Base-by-base conservation (phyloP, 768 basidiomycete species). In the Boletus reticuloceps region DNA sequence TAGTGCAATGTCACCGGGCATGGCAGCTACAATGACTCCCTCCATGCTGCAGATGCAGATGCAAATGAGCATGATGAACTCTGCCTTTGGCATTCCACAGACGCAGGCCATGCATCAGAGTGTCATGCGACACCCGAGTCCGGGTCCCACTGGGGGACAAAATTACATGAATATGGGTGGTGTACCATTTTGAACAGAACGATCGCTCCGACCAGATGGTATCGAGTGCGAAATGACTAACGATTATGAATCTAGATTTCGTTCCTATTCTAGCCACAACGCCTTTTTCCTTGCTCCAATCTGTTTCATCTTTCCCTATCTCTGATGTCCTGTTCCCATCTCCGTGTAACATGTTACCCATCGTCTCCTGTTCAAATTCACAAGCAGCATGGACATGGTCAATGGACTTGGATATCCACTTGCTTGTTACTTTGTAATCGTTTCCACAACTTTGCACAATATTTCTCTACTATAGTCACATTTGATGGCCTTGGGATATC, bases 91-190 rank as follows among this genome's bases (percentile, higher is more conserved):
- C 25, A 79, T 78, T 45, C 73, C 76, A 16, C 81, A 84, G 60
- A 78, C 81, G 38, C 86, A 88, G 58, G 82, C 88, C n/a, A 89
- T 91, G 84, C 89, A 90, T 51, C 85, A 86, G 65, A 90, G 88
- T 59, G 87, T 91, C 53, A 86, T 92, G 88, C 82, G 90, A 55
- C 87, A 92, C 69, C 82, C 88, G 13, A 89, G 82, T 66, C 87
- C 89, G 14, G 80, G 76, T 14, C 85, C 84, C 12, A 66, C 75
- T 49, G 73, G 69, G 17, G 71, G 70, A 51, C 79, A 78, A 57
- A 75, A 71, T 22, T 80, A 78, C 62, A 77, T 79, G 72, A 74
- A 69, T 43, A 75, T 76, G 69, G 70, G 73, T 43, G 68, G 72
- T 11, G 64, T 70, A 36, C 70, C 62, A 3, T 67, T 63, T 46